A percentile compares a stretch with the other conserved stretches of the same genome.
These are phyloP conservation scores for Yamadazyma paraphyllophila DNA, from an alignment of 805 yeast genomes.

Conservation along the genomic window DNA sequence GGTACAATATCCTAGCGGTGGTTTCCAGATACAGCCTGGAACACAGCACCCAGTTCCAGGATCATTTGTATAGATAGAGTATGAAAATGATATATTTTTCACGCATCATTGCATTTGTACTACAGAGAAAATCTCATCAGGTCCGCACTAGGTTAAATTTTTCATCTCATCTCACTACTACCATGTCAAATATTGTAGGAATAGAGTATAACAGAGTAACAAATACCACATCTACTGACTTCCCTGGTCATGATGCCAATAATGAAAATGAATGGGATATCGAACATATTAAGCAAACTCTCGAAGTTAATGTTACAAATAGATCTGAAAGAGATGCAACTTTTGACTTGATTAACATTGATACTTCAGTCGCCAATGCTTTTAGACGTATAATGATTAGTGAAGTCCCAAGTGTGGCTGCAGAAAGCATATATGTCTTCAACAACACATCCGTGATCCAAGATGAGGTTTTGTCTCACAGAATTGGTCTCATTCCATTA, in stretches of 20 bases:
- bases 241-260: conserved; percentile 76
- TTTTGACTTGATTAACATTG: conserved; percentile 83
- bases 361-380: conserved; percentile 93
- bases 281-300: conserved; percentile 67
- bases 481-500: conserved; percentile 90
- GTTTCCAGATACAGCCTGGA: neutral
- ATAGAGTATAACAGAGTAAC: conserved; percentile 90
- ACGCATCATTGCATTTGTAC: too few species aligned
- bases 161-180: conserved; percentile 9
- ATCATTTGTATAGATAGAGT: conserved; percentile 1
- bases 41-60: conserved; percentile 10
- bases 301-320: conserved; percentile 66
- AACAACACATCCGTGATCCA: conserved; percentile 96
- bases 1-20: too few species aligned
- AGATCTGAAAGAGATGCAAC: conserved; percentile 70
- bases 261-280: conserved; percentile 75
- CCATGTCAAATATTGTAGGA: conserved; percentile 53
- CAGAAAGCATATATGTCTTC: conserved; percentile 85
- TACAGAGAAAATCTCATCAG: neutral
- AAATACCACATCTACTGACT: conserved; percentile 84
- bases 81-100: too few species aligned
- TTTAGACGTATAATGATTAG: conserved; percentile 96
- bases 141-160: conserved; percentile 1
- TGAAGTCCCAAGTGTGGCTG: conserved; percentile 94
- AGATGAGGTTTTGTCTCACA: conserved; percentile 94